Evolutionary conservation across 1,284 basidiomycete species (phyloP), one percentile per base, ranked within the genome.

Genomic region (Hypsizygus ulmarius): DNA sequence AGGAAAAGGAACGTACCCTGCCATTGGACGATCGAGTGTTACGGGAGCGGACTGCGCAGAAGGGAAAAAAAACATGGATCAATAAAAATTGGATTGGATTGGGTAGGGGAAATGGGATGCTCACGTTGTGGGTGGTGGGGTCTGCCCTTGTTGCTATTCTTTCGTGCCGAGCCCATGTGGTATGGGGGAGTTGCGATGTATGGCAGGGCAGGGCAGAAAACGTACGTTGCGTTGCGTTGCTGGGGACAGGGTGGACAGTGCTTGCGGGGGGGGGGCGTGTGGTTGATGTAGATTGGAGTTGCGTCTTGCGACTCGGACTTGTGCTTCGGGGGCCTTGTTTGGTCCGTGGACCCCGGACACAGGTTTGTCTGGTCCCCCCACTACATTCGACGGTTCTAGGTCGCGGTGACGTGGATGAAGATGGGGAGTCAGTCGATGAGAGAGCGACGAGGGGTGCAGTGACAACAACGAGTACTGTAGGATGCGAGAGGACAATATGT

Each of bases 31-130:
- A 59, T 37, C 59, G 54, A 3, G 59, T 86, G 52, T 73, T 81
- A 57, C 83, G 79, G 47, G 82, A 76, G 59, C 83, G 82, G 57
- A 78, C 84, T 85, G 55, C 8, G 21, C 14, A 37, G 9, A 45
- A 41, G 33, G 44, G 36, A 36, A 39, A 48, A 49, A 41, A 45
- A 32, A 44, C 19, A 33, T 16, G 39, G 29, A 30, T 40, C 36
- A 32, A 35, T 37, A 32, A 39, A 16, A 16, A 14, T 14, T 8
- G 25, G 18, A 27, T 11, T n/a, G 27, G 15, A 27, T 21, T 29
- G 39, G 6, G 27, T 28, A 1, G 14, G 35, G 25, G 30, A 5
- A 8, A 16, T 18, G 18, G 10, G n/a, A n/a, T n/a, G 56, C 55
- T 45, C 49, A 64, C 62, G 50, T 45, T 63, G 60, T 28, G 57